Evolutionary conservation across 139 green algal species (phyloP), one percentile per base, ranked within the genome.

Genomic region (Micractinium sp.): DNA sequence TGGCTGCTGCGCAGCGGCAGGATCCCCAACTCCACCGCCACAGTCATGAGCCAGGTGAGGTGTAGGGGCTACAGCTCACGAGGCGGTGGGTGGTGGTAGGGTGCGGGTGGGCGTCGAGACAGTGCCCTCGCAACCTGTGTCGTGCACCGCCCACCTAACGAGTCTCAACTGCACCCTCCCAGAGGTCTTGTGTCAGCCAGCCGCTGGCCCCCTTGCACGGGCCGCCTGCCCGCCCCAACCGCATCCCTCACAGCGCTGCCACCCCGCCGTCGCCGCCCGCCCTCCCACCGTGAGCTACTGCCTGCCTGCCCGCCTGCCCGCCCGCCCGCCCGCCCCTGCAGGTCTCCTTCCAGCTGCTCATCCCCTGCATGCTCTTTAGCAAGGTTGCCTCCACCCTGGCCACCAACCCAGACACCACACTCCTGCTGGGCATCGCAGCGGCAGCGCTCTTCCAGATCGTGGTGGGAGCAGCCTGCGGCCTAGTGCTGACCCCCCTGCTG

Each of bases 331-430:
- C n/a, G n/a, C n/a, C n/a, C n/a, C 13, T 80, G 63, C 92, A 95
- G 93, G 87, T 95, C 36, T 91, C 93, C 25, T 96, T 94, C 80
- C 90, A 94, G 33, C 56, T 95, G 23, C 75, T 96, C 60, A 93
- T 96, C 61, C 94, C 94, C 27, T 91, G 82, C 80, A 95, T 96
- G 90, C 90, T 96, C 27, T 96, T 96, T 85, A 91, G 86, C 61
- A 94, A 94, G 84, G 92, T 95, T 63, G 91, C 91, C 2, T 82
- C 82, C n/a, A 96, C 92, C 31, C 74, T 95, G 31, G 75, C 89
- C 0, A 53, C 77, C 20, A 53, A 81, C 23, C 87, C 87, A 3
- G 56, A 90, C 80, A 22, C 38, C 3, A 63, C 78, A 25, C 86
- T 95, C 69, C 79, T 93, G 71, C 16, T 90, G 27, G 83, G 71